Conservation (phyloP, 1,284 basidiomycete genomes). For the Leccinum subatratum region DNA sequence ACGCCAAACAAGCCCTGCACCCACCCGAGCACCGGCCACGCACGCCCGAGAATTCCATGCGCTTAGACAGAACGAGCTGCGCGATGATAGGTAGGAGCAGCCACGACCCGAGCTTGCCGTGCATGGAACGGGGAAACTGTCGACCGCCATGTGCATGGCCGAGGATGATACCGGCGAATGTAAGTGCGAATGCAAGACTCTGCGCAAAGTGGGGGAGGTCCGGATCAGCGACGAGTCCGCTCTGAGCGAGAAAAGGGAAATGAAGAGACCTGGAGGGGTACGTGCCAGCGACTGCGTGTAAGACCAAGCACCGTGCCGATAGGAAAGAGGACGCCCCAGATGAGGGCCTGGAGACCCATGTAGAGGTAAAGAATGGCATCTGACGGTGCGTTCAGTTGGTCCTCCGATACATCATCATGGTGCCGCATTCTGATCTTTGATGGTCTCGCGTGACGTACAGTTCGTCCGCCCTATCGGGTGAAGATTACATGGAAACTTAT, state of each 20-base stretch:
- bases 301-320: slow-evolving; percentile 85
- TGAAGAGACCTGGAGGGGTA: slow-evolving; percentile 68
- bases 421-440: too few relatives aligned
- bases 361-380: slow-evolving; percentile 78
- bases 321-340: slow-evolving; percentile 83
- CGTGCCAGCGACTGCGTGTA: slow-evolving; percentile 77
- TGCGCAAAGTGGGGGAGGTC: slow-evolving; percentile 29
- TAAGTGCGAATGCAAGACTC: slow-evolving; percentile 65
- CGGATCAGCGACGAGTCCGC: slow-evolving; percentile 1
- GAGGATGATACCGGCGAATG: slow-evolving; percentile 66
- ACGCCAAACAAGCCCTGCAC: slow-evolving; percentile 74
- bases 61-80: slow-evolving; percentile 65
- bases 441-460: too few relatives aligned
- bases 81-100: slow-evolving; percentile 60
- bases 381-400: slow-evolving; percentile 61
- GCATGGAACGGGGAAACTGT: slow-evolving; percentile 64
- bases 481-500: too few relatives aligned
- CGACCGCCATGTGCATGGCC: slow-evolving; percentile 81
- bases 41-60: slow-evolving; percentile 81
- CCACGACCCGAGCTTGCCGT: slow-evolving; percentile 69
- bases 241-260: neutral
- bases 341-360: slow-evolving; percentile 66
- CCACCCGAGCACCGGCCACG: slow-evolving; percentile 89
- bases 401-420: slow-evolving; percentile 56
- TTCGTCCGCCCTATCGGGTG: too few relatives aligned